Evolutionary conservation across 1,284 basidiomycete species (phyloP), one percentile per base, ranked within the genome.

Genomic region (Meira nashicola): DNA sequence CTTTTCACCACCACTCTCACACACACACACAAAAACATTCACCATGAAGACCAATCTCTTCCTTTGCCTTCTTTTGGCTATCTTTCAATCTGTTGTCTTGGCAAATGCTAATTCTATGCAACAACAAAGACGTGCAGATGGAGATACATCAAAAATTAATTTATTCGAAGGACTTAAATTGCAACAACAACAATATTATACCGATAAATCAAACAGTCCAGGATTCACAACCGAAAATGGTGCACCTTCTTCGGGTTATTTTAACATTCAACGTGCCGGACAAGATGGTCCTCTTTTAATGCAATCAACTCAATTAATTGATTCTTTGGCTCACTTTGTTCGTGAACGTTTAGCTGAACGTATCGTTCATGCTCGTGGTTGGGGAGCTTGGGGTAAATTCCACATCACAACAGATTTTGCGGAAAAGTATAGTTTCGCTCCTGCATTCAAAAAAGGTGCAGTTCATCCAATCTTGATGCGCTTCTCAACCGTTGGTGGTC

Each of bases 281-380:
- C 7, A n/a, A 15, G 46, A 40, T 25, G 56, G 56, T 39, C 56
- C 56, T 4, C 33, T 57, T 5, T 40, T 51, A 6, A 23, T 57
- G 2, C 47, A 49, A 39, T 33, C 38, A 28, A 57, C 56, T 14
- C 28, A 57, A 14, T 14, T 57, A 14, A n/a, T 57, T 39, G 56
- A 57, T 38, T 37, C 23, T 15, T 51, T 57, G 12, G 87, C 89
- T 40, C 90, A 92, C 83, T 92, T 92, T 73, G 89, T 89, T 80
- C 86, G 89, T 58, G 91, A 94, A 82, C 87, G 92, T 79, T 92
- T 95, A 76, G 92, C 92, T 21, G 92, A 93, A 83, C 89, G 90
- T 80, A 89, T 92, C 57, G 89, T 49, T 44, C 79, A 80, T 64
- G 79, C 79, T 56, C 76, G 78, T 55, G 79, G 79, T 49, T 53